Evolutionary conservation across 129 eudicot genomes (phyloP).

Genomic region (Lactuca sativa): DNA sequence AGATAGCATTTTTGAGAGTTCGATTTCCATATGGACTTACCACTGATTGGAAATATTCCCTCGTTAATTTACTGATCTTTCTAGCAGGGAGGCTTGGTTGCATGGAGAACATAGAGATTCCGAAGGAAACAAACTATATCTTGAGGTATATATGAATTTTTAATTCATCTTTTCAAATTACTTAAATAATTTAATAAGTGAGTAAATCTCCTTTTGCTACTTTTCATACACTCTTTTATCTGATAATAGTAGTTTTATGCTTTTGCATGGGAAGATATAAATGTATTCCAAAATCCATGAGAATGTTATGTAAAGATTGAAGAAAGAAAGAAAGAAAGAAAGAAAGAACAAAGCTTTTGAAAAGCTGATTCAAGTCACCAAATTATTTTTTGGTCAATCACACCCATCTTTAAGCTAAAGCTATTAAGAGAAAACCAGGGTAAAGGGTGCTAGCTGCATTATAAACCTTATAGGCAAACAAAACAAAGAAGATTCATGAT

Average conservation of each 20-base stretch:
- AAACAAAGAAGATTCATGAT: conserved; percentile 1
- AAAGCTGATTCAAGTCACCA: conserved; percentile 53
- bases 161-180: conserved; percentile 4
- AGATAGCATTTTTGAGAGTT: conserved; percentile 41
- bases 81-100: conserved; percentile 92
- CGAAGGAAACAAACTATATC: conserved; percentile 54
- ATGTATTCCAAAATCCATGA: conserved; percentile 32
- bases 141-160: conserved; percentile 59
- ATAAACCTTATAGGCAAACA: not conserved
- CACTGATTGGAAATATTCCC: conserved; percentile 50
- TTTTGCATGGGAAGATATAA: conserved; percentile 48
- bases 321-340: conserved; percentile 37
- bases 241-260: conserved; percentile 33
- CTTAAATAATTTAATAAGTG: conserved; percentile 12
- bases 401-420: conserved; percentile 41
- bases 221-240: conserved; percentile 38
- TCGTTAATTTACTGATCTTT: conserved; percentile 38
- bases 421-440: not conserved
- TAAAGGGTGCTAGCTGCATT: not conserved
- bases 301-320: conserved; percentile 46
- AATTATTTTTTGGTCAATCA: conserved; percentile 41
- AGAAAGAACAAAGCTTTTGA: conserved; percentile 49
- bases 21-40: conserved; percentile 46
- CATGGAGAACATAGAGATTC: conserved; percentile 67
- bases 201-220: conserved; percentile 36